Percentiles rank a stretch among this genome's conserved stretches.
Evolutionary conservation across 140 eudicot genomes (phyloP).

Genomic region (Flaveria floridana): DNA sequence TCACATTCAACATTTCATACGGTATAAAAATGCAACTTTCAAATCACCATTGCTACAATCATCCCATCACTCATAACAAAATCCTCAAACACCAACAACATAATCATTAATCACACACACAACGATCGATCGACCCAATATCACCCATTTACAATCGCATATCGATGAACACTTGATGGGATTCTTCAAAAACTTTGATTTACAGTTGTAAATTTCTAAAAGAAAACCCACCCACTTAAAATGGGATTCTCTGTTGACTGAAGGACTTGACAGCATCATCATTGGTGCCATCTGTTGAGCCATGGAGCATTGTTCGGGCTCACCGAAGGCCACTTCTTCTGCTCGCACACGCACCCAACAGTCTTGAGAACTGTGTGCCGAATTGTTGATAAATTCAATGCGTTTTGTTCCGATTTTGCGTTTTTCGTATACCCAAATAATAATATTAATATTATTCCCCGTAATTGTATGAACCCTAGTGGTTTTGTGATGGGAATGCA

Average conservation of each 20-base stretch:
- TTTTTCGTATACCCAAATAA: not conserved
- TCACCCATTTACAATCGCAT: no score
- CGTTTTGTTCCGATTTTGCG: not conserved
- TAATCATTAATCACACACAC: no score
- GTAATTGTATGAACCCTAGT: not conserved
- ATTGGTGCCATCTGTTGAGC: not conserved
- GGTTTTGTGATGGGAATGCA: not conserved
- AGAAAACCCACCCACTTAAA: no score
- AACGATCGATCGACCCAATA: not conserved
- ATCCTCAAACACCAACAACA: no score
- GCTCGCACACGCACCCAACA: not conserved
- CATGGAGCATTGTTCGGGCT: conserved; percentile 7
- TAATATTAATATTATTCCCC: not conserved
- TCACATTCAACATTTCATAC: no score
- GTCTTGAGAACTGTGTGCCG: not conserved
- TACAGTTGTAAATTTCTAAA: no score
- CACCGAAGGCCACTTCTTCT: not conserved
- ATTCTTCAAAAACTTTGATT: no score
- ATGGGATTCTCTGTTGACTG: no score
- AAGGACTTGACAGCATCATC: not conserved
- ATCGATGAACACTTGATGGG: no score
- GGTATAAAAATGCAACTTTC: no score
- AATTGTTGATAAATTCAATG: conserved; percentile 8
- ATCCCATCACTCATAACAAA: no score
- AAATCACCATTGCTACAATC: no score